phyloP scores from a whole-genome alignment of 2,329 filamentous ascomycete species.

The Aspergillus sergii region DNA sequence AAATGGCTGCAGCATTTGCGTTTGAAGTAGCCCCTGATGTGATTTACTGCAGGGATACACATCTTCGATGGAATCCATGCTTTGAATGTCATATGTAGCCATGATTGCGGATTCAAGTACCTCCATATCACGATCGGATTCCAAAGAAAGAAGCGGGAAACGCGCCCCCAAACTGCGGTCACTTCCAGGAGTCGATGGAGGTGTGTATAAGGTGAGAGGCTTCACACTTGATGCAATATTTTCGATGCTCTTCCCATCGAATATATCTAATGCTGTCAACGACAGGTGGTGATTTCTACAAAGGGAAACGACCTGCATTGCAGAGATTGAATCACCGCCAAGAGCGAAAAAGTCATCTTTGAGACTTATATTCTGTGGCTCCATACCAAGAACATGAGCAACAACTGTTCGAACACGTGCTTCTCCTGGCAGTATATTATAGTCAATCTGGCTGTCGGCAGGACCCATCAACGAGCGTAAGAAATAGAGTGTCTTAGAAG shows the following conservation, averaged over 20 bases:
- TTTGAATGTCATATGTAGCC: background rate
- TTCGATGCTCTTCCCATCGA: background rate
- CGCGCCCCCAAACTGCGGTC: background rate
- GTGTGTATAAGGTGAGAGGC: background rate
- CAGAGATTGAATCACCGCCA: slow-evolving; percentile 7
- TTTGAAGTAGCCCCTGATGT: background rate
- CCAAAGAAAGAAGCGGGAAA: background rate
- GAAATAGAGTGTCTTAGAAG: background rate
- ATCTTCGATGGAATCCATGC: background rate
- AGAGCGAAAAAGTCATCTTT: slow-evolving; percentile 11
- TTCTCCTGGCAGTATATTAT: background rate
- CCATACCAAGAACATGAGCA: background rate
- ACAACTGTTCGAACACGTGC: background rate
- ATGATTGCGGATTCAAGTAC: background rate
- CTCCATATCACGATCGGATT: background rate
- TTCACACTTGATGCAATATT: background rate
- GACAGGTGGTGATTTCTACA: background rate
- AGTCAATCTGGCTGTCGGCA: background rate
- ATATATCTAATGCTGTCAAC: slow-evolving; percentile 4
- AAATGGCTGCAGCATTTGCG: background rate
- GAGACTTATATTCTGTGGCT: background rate
- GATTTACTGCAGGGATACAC: slow-evolving; percentile 1
- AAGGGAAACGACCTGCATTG: slow-evolving; percentile 8
- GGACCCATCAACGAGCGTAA: background rate
- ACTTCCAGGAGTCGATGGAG: background rate